Percentiles rank a stretch among this genome's conserved stretches.
phyloP scores from a whole-genome alignment of 441 rosid genomes.

The Populus hybrid region DNA sequence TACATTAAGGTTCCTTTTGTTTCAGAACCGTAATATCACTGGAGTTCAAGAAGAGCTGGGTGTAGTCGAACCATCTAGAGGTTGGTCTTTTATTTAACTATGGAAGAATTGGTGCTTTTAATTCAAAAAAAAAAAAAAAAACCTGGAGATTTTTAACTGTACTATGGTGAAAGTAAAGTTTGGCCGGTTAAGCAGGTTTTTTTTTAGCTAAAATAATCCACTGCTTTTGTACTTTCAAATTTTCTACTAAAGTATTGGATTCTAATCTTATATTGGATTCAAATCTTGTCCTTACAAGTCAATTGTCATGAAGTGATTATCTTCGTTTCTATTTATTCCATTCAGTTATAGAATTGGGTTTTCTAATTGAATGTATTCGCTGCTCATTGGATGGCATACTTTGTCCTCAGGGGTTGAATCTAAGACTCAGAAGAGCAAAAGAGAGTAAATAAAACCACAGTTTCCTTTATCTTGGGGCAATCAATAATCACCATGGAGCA shows the following conservation, averaged over 20 bases:
- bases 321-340: background rate
- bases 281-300: background rate
- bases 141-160: background rate
- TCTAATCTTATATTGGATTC: background rate
- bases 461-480: background rate
- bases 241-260: background rate
- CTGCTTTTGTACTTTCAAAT: background rate
- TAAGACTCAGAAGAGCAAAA: constrained; percentile 21
- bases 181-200: background rate
- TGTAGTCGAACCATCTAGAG: constrained; percentile 26
- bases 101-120: background rate
- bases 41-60: constrained; percentile 38
- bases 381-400: background rate
- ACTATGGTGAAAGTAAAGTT: background rate
- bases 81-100: constrained; percentile 29
- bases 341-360: too few species aligned
- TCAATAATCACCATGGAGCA: background rate
- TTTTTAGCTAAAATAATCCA: background rate
- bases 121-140: background rate
- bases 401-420: constrained; percentile 22
- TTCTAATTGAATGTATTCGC: background rate
- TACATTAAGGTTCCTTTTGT: background rate
- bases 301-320: background rate
- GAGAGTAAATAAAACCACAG: background rate
- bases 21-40: constrained; percentile 49